Base-by-base conservation (phyloP, 2,329 filamentous ascomycete genomes). In the Rutstroemia sp. region DNA sequence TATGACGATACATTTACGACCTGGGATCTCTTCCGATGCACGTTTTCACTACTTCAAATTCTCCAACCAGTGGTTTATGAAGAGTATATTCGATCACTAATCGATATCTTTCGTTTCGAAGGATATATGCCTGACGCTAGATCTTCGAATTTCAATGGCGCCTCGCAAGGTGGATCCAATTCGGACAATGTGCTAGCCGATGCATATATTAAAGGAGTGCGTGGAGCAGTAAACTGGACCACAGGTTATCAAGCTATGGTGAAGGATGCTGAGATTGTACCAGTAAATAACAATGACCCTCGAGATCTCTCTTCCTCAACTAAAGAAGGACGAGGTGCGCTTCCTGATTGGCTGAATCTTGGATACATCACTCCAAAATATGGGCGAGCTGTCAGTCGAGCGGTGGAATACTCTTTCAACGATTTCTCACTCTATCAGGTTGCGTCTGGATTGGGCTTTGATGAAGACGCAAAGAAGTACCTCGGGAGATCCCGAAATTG, bases 161-260 rank as follows among this genome's bases (percentile, higher is more conserved):
- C 80, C 8, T 79, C 81, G 0, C 86, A 89, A 66, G 86, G 84
- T 6, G 86, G 86, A 6, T 85, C 80, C 14, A 88, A 88, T 63
- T 79, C 80, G 2, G 86, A 90, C 67, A 88, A 86, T 55, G 78
- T 90, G 2, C 77, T 90, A 25, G 86, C 86, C 3, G 86, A 90
- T 65, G 86, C 86, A 0, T 89, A 81, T 60, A 77, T 87, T 27
- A 89, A 89, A 68, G 83, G 84, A 0, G 77, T 88, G 2, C 47
- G 61, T 18, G 83, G 81, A 7, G 73, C 72, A 4, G 73, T 89
- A 41, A 73, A 88, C 67, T 89, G 86, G 86, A 71, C 74, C 5
- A 77, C 79, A 49, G 83, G 76, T 7, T 85, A 81, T 59, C 70
- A 73, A 9, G 81, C 84, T 45, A 85, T 87, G 82, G 71, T 80